Percentiles rank a stretch among this genome's conserved stretches.
These are phyloP conservation scores for Cryptosporidium ubiquitum DNA, from an alignment of 169 alveolate genomes.

Conservation along the genomic window DNA sequence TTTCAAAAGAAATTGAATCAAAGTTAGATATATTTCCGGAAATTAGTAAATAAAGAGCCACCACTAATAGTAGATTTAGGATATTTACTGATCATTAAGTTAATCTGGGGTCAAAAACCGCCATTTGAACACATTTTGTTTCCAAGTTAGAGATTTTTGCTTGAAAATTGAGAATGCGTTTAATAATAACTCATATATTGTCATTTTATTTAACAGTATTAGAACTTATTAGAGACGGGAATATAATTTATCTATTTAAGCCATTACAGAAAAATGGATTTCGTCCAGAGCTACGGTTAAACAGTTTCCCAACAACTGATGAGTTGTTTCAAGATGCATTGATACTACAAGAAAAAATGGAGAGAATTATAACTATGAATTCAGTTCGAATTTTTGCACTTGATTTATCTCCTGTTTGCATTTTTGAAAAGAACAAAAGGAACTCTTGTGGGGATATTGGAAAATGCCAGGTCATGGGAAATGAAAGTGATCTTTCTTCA, in stretches of 20 bases:
- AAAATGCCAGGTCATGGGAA: constrained; percentile 55
- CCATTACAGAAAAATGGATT: constrained; percentile 24
- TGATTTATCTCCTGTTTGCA: constrained; percentile 34
- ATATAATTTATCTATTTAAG: constrained; percentile 2
- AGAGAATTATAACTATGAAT: constrained; percentile 11
- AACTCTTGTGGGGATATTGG: constrained; percentile 27
- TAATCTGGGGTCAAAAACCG: neutral
- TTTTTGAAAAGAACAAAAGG: neutral
- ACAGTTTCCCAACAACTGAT: constrained; percentile 30
- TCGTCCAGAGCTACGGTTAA: constrained; percentile 22
- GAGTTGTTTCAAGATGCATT: constrained; percentile 62
- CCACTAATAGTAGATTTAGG: neutral
- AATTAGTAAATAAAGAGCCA: neutral
- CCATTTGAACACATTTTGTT: neutral
- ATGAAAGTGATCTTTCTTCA: constrained; percentile 63
- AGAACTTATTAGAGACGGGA: constrained; percentile 25
- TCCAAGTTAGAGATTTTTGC: neutral
- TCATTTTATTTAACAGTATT: neutral
- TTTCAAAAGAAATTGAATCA: neutral
- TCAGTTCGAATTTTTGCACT: constrained; percentile 37
- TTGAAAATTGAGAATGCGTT: constrained; percentile 13
- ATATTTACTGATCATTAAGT: neutral
- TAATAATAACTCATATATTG: neutral
- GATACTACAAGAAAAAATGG: constrained; percentile 19
- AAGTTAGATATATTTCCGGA: neutral